Conservation (phyloP, 352 stramenopile species). For the Phytophthora foliorum region DNA sequence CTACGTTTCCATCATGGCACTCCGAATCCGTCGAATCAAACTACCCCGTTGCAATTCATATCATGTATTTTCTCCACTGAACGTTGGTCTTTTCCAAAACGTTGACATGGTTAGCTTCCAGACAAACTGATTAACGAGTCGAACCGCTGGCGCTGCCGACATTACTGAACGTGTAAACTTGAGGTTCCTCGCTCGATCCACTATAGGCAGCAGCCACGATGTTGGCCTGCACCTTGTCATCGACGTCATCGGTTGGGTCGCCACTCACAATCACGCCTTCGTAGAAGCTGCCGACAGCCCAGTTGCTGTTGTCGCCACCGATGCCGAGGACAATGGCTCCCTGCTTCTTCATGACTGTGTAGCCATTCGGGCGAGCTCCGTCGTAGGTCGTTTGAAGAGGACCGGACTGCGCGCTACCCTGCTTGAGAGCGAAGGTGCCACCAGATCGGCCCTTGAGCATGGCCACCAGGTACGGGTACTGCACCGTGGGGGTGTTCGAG, state of each 20-base stretch:
- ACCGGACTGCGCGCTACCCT: conserved; percentile 25
- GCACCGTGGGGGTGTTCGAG: conserved; percentile 16
- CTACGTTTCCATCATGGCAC: too few species aligned
- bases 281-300: conserved; percentile 26
- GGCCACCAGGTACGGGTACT: conserved; percentile 19
- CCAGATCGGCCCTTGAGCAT: conserved; percentile 37
- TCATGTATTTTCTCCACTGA: neutral
- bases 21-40: too few species aligned
- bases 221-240: conserved; percentile 24
- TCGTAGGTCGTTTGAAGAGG: conserved; percentile 29
- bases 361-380: conserved; percentile 28
- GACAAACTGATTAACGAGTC: neutral
- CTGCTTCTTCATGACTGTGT: conserved; percentile 38
- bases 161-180: conserved; percentile 17
- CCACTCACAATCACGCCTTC: conserved; percentile 31
- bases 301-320: conserved; percentile 31
- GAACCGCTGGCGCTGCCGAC: conserved; percentile 1
- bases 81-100: neutral
- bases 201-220: conserved; percentile 29
- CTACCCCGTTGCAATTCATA: neutral
- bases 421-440: conserved; percentile 31
- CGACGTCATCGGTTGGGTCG: conserved; percentile 21
- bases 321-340: conserved; percentile 35
- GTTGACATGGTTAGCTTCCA: neutral
- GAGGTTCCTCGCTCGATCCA: conserved; percentile 7